Percentiles rank a stretch among this genome's conserved stretches.
phyloP scores from a whole-genome alignment of 139 green algal species.

The Ulvella scutata region DNA sequence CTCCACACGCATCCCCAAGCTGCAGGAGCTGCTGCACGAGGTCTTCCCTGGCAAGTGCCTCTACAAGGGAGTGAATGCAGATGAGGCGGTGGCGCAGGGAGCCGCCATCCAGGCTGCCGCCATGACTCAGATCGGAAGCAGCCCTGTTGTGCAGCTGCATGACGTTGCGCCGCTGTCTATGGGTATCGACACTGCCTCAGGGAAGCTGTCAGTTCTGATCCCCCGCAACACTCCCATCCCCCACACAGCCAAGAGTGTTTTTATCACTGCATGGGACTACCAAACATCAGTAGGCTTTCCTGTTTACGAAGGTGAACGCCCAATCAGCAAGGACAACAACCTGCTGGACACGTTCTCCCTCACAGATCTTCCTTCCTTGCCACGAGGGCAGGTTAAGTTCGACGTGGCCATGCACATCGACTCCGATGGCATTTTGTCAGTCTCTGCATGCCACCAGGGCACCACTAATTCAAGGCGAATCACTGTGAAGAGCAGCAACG shows the following conservation, averaged over 20 bases:
- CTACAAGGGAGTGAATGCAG: slow-evolving; percentile 17
- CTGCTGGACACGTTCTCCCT: slow-evolving; percentile 44
- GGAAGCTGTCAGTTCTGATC: slow-evolving; percentile 50
- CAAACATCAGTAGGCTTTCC: slow-evolving; percentile 36
- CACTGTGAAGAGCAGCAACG: slow-evolving; percentile 25
- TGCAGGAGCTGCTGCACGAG: slow-evolving; percentile 19
- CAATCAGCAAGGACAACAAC: slow-evolving; percentile 39
- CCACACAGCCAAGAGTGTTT: slow-evolving; percentile 36
- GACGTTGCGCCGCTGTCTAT: slow-evolving; percentile 39
- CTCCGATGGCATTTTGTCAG: slow-evolving; percentile 44
- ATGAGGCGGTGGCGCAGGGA: slow-evolving; percentile 21
- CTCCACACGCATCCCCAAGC: slow-evolving; percentile 18
- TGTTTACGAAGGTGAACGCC: slow-evolving; percentile 42
- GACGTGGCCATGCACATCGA: slow-evolving; percentile 48
- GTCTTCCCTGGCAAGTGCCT: slow-evolving; percentile 19
- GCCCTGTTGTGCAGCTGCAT: slow-evolving; percentile 13
- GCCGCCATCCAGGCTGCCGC: slow-evolving; percentile 12
- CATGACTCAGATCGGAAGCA: neutral
- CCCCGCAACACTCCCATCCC: slow-evolving; percentile 41
- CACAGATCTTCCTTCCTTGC: slow-evolving; percentile 26
- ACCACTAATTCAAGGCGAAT: slow-evolving; percentile 42
- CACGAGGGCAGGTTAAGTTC: slow-evolving; percentile 32
- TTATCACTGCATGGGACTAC: slow-evolving; percentile 46
- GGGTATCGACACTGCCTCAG: slow-evolving; percentile 39
- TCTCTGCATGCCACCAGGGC: slow-evolving; percentile 38